These are phyloP conservation scores for Trichosporon sp. DNA, from an alignment of 1,284 basidiomycete species.

Conservation along the genomic window DNA sequence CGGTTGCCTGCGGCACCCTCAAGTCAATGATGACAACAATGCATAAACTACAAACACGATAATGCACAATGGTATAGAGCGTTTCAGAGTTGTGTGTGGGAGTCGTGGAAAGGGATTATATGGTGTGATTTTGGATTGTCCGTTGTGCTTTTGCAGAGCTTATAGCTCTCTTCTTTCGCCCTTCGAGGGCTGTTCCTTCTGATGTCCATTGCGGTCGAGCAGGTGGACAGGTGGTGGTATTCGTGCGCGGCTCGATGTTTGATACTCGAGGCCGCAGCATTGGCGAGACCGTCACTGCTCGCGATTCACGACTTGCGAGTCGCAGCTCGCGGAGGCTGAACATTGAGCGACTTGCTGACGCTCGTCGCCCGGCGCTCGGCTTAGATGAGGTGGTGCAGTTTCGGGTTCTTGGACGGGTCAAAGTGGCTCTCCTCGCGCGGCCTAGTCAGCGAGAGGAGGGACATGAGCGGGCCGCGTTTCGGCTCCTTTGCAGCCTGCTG, in stretches of 20 bases:
- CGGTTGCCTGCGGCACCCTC: too few relatives aligned
- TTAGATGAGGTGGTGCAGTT: conserved; percentile 35
- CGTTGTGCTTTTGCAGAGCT: not conserved
- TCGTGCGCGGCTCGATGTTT: too few relatives aligned
- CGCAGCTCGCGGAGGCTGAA: not conserved
- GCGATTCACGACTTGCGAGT: too few relatives aligned
- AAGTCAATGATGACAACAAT: not conserved
- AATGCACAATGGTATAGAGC: not conserved
- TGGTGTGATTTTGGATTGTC: not conserved
- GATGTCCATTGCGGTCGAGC: too few relatives aligned
- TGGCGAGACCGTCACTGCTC: too few relatives aligned
- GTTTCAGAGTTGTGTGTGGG: not conserved
- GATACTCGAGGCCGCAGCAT: too few relatives aligned
- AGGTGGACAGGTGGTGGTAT: too few relatives aligned
- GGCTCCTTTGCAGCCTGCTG: not conserved
- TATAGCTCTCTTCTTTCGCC: not conserved
- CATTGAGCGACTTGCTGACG: not conserved
- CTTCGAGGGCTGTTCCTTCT: too few relatives aligned
- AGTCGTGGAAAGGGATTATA: not conserved
- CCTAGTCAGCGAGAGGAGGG: conserved; percentile 12
- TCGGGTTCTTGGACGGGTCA: conserved; percentile 39
- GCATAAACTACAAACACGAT: conserved; percentile 3
- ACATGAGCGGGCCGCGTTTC: conserved; percentile 10
- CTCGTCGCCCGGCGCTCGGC: not conserved
- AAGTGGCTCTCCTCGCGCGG: conserved; percentile 28